Evolutionary conservation across 768 basidiomycete genomes (phyloP), one percentile per base, ranked within the genome.

Genomic region (Atractiella rhizophila): DNA sequence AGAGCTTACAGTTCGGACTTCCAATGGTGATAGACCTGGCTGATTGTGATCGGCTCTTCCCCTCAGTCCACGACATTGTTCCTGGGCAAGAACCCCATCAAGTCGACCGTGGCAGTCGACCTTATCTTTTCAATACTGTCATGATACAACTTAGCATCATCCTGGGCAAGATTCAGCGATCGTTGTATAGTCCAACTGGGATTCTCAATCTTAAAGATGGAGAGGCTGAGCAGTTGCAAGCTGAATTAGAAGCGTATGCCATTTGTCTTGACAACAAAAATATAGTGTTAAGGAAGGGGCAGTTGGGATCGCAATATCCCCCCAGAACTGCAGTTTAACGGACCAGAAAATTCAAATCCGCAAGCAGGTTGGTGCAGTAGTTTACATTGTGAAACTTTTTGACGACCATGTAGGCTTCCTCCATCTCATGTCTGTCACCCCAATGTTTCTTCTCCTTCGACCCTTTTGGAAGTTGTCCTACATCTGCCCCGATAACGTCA

Each of bases 391-490:
- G 9, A 27, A 19, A 4, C 21, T 24, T 23, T 24, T 32, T 29
- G 24, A 28, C 33, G 37, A 46, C 20, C 31, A 6, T 18, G 18
- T 50, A 80, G 86, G 88, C 30, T 63, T 91, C 41, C 64, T 98
- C 19, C 85, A 91, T 58, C 59, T 94, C 39, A 65, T 82, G 29
- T 85, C 80, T 57, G 70, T 77, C 24, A 82, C 79, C 54, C 73
- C 94, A 32, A 75, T 73, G 50, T 91, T 96, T 73, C 78, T 96
- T 58, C 86, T 91, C 61, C 91, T 82, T 74, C 76, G 88, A 37
- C 83, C 91, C 25, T 96, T 94, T 64, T 86, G 94, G 81, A 71
- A 88, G 38, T 82, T 94, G 59, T 83, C 80, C 43, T 96, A 91
- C 62, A 68, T 73, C 54, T 85, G 88, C 8, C 70, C 70, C 10